Evolutionary conservation across 768 basidiomycete genomes (phyloP).

Genomic region (Boletus eberwhitei): DNA sequence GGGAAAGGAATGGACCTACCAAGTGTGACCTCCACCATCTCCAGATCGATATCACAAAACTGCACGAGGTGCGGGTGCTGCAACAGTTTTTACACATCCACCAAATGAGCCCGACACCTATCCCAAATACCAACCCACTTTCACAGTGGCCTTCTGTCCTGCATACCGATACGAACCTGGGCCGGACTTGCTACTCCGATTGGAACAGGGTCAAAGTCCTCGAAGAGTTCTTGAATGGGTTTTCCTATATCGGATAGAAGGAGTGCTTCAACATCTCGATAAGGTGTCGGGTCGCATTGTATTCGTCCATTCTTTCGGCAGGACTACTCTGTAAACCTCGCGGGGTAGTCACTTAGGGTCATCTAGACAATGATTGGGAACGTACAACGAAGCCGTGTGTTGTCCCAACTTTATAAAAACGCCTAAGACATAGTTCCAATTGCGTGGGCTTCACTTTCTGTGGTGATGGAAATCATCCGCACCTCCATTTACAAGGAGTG

Average conservation of each 20-base stretch:
- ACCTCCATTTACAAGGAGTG: conserved; percentile 90
- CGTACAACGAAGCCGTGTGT: conserved; percentile 69
- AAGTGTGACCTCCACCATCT: conserved; percentile 73
- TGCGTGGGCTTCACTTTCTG: neutral
- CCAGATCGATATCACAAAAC: conserved; percentile 88
- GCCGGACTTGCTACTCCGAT: conserved; percentile 96
- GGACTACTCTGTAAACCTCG: conserved; percentile 42
- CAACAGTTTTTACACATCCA: conserved; percentile 38
- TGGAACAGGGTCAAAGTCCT: conserved; percentile 80
- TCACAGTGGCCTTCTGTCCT: conserved; percentile 84
- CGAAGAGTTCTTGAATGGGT: conserved; percentile 71
- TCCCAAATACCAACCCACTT: conserved; percentile 42
- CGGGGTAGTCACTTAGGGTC: conserved; percentile 7
- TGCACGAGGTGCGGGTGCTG: conserved; percentile 95
- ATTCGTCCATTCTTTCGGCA: conserved; percentile 62
- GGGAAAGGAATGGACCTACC: conserved; percentile 38
- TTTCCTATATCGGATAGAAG: conserved; percentile 77
- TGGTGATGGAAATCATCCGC: conserved; percentile 17
- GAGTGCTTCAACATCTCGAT: conserved; percentile 70
- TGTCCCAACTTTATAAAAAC: conserved; percentile 91
- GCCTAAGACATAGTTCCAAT: conserved; percentile 37
- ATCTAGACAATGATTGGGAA: conserved; percentile 19
- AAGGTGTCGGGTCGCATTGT: conserved; percentile 76
- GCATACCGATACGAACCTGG: conserved; percentile 88
- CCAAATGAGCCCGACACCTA: conserved; percentile 1